Evolutionary conservation across 331 rosid genomes (phyloP).

Genomic region (Cydonia oblonga): DNA sequence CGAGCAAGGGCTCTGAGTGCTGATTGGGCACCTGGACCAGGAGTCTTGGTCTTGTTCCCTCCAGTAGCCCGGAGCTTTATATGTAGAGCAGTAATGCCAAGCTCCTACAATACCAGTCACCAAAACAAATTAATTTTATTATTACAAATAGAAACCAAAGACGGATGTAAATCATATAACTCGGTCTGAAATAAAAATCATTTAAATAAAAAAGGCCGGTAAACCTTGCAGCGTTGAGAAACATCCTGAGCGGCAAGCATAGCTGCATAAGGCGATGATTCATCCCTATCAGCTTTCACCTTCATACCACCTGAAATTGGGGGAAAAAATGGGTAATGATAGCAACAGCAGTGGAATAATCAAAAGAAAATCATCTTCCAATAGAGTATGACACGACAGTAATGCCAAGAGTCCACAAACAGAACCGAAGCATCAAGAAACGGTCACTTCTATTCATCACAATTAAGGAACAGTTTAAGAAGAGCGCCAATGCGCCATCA

Average conservation of each 20-base stretch:
- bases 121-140: too few relatives aligned
- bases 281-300: constrained; percentile 62
- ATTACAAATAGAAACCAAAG: background rate
- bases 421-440: background rate
- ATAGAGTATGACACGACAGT: background rate
- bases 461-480: background rate
- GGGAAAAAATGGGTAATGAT: background rate
- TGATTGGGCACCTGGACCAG: constrained; percentile 81
- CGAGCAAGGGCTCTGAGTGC: constrained; percentile 92
- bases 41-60: constrained; percentile 80
- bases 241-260: constrained; percentile 85
- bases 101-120: constrained; percentile 27
- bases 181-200: background rate
- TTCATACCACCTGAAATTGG: constrained; percentile 46
- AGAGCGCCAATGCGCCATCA: background rate
- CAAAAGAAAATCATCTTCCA: background rate
- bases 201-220: background rate
- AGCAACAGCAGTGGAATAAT: too few relatives aligned
- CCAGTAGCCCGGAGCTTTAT: constrained; percentile 82
- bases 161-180: background rate
- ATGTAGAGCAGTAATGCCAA: constrained; percentile 77
- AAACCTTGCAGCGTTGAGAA: constrained; percentile 56
- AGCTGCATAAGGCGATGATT: constrained; percentile 70
- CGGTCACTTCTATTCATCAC: background rate
- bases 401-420: background rate